Evolutionary conservation across 1,284 basidiomycete species (phyloP), one percentile per base, ranked within the genome.

Genomic region (Puccinia hordei): DNA sequence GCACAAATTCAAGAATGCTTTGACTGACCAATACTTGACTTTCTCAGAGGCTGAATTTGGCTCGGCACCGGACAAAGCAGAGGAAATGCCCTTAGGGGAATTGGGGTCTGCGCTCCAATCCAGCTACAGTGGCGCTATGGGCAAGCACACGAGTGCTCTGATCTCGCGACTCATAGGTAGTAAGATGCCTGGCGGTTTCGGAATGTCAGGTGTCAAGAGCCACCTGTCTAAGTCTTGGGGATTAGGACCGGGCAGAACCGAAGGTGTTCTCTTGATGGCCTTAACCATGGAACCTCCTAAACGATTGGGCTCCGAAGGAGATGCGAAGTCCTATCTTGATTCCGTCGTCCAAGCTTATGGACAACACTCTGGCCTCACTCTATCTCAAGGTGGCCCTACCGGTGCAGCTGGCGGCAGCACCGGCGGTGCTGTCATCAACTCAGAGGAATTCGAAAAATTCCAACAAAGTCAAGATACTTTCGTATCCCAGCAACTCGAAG

Each of bases 151-250:
- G n/a, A 92, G 90, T 81, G 91, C 94, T 44, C 89, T 99, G 68
- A 89, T 98, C 77, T 95, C 95, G 76, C 93, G 97, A 81, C 89
- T 98, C 85, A 89, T 98, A 79, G 93, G 94, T 80, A 91, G 91
- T 81, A 99, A 99, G 88, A 95, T 99, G 92, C 97, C 97, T 55
- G 97, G 97, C 87, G 96, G 96, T 41, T 99, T 99, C 90, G 98
- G 98, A 86, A 88, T 93, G 35, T 93, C 95, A 3, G 90, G 93
- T n/a, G 93, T 95, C 86, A 96, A 97, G 87, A 87, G 90, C 5
- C 90, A 98, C 85, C 89, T 98, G 63, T 90, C 90, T 68, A 98
- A 97, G 88, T 89, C 90, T 51, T 98, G 95, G 95, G 96, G 96
- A 82, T 88, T 99, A 24, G 97, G 96, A 35, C 88, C 95, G 12